These are phyloP conservation scores for Capsicum baccatum DNA, from an alignment of 257 asterid species.

Conservation along the genomic window DNA sequence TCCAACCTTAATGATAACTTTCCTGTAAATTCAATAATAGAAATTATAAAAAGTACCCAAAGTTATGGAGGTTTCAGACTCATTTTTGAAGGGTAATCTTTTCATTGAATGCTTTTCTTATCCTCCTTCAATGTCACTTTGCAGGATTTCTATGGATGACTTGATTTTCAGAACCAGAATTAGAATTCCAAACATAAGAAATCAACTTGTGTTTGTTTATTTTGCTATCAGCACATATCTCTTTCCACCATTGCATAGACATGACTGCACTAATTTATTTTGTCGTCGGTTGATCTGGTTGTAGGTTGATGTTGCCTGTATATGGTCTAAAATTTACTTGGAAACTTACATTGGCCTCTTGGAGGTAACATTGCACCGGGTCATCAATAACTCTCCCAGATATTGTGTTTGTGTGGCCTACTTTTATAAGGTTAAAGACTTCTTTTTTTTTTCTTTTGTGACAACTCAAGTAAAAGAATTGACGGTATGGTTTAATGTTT, in stretches of 20 bases:
- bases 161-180: background rate
- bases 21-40: constrained; percentile 50
- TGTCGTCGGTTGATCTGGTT: constrained; percentile 32
- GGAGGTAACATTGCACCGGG: no score
- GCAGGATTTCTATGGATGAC: background rate
- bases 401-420: no score
- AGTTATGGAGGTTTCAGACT: constrained; percentile 44
- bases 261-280: background rate
- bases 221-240: background rate
- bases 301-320: constrained; percentile 77
- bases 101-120: constrained; percentile 21
- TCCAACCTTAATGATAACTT: constrained; percentile 43
- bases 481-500: background rate
- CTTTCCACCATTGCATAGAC: constrained; percentile 17
- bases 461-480: background rate
- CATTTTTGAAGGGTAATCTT: constrained; percentile 58
- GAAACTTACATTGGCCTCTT: no score
- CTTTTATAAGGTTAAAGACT: no score
- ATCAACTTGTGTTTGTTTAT: background rate
- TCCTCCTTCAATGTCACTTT: constrained; percentile 4
- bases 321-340: constrained; percentile 27
- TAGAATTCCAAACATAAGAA: constrained; percentile 8
- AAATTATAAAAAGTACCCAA: constrained; percentile 55
- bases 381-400: no score
- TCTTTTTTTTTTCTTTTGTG: no score